Evolutionary conservation across 2,329 filamentous ascomycete species (phyloP).

Genomic region (Canariomyces notabilis): DNA sequence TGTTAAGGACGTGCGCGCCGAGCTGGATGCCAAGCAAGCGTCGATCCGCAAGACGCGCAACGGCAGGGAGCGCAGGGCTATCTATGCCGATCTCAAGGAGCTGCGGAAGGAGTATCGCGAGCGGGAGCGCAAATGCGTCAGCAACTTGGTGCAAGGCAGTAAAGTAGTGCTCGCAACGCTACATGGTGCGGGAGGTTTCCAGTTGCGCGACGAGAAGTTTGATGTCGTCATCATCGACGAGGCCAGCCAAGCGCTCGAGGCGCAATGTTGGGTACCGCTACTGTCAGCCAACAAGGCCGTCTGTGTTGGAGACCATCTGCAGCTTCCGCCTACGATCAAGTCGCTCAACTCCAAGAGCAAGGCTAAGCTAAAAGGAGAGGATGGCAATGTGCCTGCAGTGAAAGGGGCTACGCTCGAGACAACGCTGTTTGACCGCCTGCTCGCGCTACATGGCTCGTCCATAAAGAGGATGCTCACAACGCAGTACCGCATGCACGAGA

Average conservation of each 20-base stretch:
- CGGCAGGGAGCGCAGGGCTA: slow-evolving; percentile 70
- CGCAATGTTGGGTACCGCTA: slow-evolving; percentile 93
- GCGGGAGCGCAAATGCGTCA: slow-evolving; percentile 76
- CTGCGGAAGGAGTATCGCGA: slow-evolving; percentile 84
- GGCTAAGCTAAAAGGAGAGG: slow-evolving; percentile 28
- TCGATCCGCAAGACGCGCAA: slow-evolving; percentile 82
- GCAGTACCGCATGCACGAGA: slow-evolving; percentile 97
- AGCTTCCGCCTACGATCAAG: slow-evolving; percentile 92
- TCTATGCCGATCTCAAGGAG: slow-evolving; percentile 81
- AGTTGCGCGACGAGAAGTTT: slow-evolving; percentile 74
- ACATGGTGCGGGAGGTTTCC: slow-evolving; percentile 83
- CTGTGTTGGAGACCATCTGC: slow-evolving; percentile 88
- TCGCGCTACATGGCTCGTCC: slow-evolving; percentile 70
- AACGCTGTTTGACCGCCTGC: slow-evolving; percentile 88
- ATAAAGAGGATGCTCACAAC: slow-evolving; percentile 96
- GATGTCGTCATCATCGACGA: slow-evolving; percentile 96
- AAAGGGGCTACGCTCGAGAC: slow-evolving; percentile 66
- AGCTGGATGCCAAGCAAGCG: slow-evolving; percentile 89
- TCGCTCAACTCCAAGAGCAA: slow-evolving; percentile 55
- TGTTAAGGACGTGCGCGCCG: slow-evolving; percentile 80
- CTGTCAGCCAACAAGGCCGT: slow-evolving; percentile 77
- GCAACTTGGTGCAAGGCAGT: slow-evolving; percentile 67
- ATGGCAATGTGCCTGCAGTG: slow-evolving; percentile 29
- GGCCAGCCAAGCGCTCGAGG: slow-evolving; percentile 90
- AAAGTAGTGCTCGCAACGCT: slow-evolving; percentile 89